Base-by-base conservation (phyloP, 176 grass and related monocot species). In the Ensete glaucum region DNA sequence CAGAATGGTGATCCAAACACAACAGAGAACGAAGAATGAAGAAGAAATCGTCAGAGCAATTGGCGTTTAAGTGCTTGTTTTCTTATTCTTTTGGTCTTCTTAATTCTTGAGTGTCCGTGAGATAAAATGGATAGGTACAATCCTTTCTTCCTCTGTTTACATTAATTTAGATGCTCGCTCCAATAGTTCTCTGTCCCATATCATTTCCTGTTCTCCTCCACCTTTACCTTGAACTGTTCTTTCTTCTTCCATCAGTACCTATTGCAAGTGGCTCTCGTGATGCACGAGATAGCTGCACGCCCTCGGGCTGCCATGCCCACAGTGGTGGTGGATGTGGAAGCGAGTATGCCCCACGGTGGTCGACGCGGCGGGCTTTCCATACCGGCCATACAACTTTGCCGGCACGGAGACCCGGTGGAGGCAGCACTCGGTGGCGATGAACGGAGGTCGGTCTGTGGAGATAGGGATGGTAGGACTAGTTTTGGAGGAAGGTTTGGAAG, bases 261-360 rank as follows among this genome's bases (percentile, higher is more conserved):
- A 91, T 64, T 82, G 68, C 83, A 79, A 81, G 19, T 81, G 73
- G n/a, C 48, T 81, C 9, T 76, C 81, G 60, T 65, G 75, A 70
- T 96, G 88, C 60, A 91, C 76, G 1, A 82, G 75, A 27, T 65
- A 83, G 15, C 21, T 65, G 50, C 81, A 76, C 49, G 72, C 56
- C 62, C 52, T 76, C n/a, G 22, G n/a, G 19, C 48, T 74, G 60
- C 56, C 54, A 25, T 67, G 54, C 51, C 57, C 60, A 53, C 72
- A 65, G 7, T 71, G 62, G 50, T 74, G 76, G 72, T 50, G 80
- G 65, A 24, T 52, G 34, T 23, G 77, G 26, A 22, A 63, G 19
- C 59, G 74, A 8, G 50, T 9, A n/a, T 76, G 58, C 19, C 57
- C 58, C 17, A 17, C 74, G 11, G 57, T 19, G 57, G 34, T 43